Conservation (phyloP, 2,329 filamentous ascomycete species). For the Botryotinia convoluta region DNA sequence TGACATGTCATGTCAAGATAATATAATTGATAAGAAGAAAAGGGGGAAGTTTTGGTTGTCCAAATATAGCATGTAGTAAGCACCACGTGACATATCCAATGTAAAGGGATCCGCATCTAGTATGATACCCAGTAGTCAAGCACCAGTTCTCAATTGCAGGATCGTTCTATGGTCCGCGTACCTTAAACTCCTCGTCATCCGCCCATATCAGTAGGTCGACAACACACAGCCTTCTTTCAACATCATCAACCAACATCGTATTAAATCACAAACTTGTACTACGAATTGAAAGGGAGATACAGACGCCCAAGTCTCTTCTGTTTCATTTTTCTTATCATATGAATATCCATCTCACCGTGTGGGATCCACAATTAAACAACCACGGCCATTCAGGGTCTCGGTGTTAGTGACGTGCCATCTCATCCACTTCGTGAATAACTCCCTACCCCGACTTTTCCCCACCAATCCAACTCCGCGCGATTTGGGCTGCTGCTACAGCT, state of each 20-base stretch:
- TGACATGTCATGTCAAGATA: not conserved
- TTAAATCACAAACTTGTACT: slow-evolving; percentile 8
- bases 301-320: slow-evolving; percentile 14
- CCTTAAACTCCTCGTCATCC: slow-evolving; percentile 12
- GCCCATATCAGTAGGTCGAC: slow-evolving; percentile 9
- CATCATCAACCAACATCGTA: slow-evolving; percentile 18
- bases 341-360: slow-evolving; percentile 15
- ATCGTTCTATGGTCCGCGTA: slow-evolving; percentile 16
- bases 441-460: slow-evolving; percentile 20
- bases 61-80: not conserved
- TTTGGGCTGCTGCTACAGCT: slow-evolving; percentile 74
- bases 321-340: slow-evolving; percentile 21
- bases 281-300: slow-evolving; percentile 10
- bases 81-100: not conserved
- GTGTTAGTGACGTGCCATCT: slow-evolving; percentile 21
- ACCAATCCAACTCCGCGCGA: slow-evolving; percentile 21
- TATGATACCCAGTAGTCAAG: not conserved
- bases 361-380: slow-evolving; percentile 16
- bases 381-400: slow-evolving; percentile 15
- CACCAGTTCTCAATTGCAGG: slow-evolving; percentile 5
- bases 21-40: not conserved
- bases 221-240: slow-evolving; percentile 10
- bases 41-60: not conserved
- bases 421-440: slow-evolving; percentile 15
- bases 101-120: not conserved